phyloP scores from a whole-genome alignment of 257 asterid genomes.

The Nicotiana knightiana region DNA sequence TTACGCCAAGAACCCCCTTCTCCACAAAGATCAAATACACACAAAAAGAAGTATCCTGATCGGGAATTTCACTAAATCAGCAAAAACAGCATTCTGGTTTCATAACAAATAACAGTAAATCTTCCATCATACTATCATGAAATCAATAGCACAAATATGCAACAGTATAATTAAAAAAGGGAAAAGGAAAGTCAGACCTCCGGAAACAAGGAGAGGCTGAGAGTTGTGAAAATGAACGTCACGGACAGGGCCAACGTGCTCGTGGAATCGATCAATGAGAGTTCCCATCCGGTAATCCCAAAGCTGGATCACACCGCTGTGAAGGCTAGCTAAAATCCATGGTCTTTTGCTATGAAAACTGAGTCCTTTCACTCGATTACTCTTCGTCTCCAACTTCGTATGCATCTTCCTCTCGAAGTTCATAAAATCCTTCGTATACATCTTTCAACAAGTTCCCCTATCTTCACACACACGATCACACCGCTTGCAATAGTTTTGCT shows the following conservation, averaged over 20 bases:
- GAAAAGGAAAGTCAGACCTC: slow-evolving; percentile 37
- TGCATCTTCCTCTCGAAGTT: too few species aligned
- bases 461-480: too few species aligned
- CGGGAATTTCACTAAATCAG: background rate
- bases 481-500: too few species aligned
- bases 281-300: slow-evolving; percentile 99
- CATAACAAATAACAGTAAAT: too few species aligned
- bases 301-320: slow-evolving; percentile 96
- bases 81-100: background rate
- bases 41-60: background rate
- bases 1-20: too few species aligned
- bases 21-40: too few species aligned
- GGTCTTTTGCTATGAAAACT: slow-evolving; percentile 93
- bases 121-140: too few species aligned
- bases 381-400: slow-evolving; percentile 73
- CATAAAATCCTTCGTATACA: too few species aligned
- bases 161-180: background rate
- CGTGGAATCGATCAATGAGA: slow-evolving; percentile 85
- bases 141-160: background rate
- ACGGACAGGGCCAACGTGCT: slow-evolving; percentile 95
- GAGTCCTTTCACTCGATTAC: slow-evolving; percentile 92
- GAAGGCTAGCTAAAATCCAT: slow-evolving; percentile 98
- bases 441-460: too few species aligned
- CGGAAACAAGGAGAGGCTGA: slow-evolving; percentile 89
- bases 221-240: slow-evolving; percentile 82